A percentile compares a stretch with the other conserved stretches of the same genome.
phyloP scores from a whole-genome alignment of 768 basidiomycete genomes.

The Kwoniella newhampshirensis region DNA sequence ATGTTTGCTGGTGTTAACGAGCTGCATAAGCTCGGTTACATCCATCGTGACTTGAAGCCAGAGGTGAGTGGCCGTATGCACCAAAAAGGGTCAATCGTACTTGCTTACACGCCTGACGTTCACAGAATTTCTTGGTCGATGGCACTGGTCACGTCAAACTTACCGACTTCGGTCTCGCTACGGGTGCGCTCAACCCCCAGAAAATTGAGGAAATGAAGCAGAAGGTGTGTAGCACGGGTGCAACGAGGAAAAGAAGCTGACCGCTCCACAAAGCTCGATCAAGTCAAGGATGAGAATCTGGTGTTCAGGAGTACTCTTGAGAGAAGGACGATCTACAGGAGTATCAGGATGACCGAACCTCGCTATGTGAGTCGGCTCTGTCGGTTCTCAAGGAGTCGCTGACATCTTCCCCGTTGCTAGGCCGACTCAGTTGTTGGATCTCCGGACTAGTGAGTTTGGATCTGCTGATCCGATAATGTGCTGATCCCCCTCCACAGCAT shows the following conservation, averaged over 20 bases:
- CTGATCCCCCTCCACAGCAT: slow-evolving; percentile 57
- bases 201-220: slow-evolving; percentile 92
- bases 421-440: slow-evolving; percentile 98
- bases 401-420: slow-evolving; percentile 20
- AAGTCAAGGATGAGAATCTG: slow-evolving; percentile 89
- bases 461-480: background rate
- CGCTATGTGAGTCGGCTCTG: slow-evolving; percentile 65
- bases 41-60: slow-evolving; percentile 96
- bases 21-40: slow-evolving; percentile 94
- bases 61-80: slow-evolving; percentile 62
- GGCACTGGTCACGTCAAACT: slow-evolving; percentile 89
- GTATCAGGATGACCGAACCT: slow-evolving; percentile 82
- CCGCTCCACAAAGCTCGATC: slow-evolving; percentile 70
- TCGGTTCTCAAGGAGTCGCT: slow-evolving; percentile 1
- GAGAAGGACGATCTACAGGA: slow-evolving; percentile 89
- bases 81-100: background rate
- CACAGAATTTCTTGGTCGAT: slow-evolving; percentile 95
- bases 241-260: slow-evolving; percentile 12
- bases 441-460: slow-evolving; percentile 69
- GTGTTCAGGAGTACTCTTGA: slow-evolving; percentile 90
- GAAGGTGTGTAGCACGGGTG: slow-evolving; percentile 62
- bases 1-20: slow-evolving; percentile 96
- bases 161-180: slow-evolving; percentile 93
- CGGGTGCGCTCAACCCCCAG: slow-evolving; percentile 89
- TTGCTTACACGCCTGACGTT: background rate